phyloP scores from a whole-genome alignment of 1,284 basidiomycete species.

The Cutaneotrichosporon sp. region DNA sequence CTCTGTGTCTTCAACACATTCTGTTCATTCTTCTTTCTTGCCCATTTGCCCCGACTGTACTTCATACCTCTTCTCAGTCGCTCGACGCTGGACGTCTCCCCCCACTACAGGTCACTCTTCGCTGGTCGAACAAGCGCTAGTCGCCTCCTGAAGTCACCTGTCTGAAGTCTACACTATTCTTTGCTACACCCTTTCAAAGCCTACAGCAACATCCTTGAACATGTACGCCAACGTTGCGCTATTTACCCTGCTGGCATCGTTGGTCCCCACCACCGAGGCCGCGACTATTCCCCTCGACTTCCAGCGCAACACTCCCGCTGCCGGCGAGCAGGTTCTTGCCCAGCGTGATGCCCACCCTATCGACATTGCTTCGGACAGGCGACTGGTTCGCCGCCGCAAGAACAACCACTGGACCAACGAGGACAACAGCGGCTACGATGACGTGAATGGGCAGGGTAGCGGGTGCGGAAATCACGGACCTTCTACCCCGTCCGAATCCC shows the following conservation, averaged over 20 bases:
- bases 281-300: background rate
- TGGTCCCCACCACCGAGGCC: constrained; percentile 2
- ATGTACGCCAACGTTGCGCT: constrained; percentile 5
- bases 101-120: constrained; percentile 6
- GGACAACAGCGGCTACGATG: background rate
- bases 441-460: background rate
- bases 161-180: background rate
- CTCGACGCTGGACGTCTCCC: constrained; percentile 7
- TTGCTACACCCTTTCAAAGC: background rate
- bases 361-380: background rate
- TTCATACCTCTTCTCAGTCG: too few species aligned
- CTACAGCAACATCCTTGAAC: background rate
- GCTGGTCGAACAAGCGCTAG: constrained; percentile 20
- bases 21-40: too few species aligned
- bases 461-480: background rate
- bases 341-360: background rate
- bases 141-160: constrained; percentile 3
- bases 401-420: background rate
- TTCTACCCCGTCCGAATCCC: too few species aligned
- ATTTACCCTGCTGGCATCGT: constrained; percentile 5
- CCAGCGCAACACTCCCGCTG: background rate
- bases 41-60: too few species aligned
- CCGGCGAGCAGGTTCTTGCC: constrained; percentile 6
- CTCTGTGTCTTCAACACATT: too few species aligned
- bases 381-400: constrained; percentile 11